Conservation (phyloP, 371 early-diverging fungal genomes). For the Basidiobolus heterosporus region DNA sequence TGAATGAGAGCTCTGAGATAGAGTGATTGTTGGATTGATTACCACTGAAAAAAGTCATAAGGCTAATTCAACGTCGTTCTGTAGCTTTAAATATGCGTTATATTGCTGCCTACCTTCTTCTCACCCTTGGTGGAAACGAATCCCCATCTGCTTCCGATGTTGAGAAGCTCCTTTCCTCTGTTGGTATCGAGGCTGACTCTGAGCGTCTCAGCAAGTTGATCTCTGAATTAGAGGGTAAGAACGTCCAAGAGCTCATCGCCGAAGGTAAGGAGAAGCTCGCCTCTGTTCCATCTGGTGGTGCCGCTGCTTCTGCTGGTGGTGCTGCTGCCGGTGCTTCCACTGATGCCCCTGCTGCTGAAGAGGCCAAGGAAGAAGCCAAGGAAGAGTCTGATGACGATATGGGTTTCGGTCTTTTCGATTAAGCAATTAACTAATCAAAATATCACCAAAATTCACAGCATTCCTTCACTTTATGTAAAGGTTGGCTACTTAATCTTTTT, state of each 20-base stretch:
- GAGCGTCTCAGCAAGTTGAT: conserved; percentile 64
- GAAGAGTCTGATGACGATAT: conserved; percentile 36
- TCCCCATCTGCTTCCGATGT: conserved; percentile 67
- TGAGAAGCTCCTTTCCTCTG: conserved; percentile 72
- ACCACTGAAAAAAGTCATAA: no score
- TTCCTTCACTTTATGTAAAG: no score
- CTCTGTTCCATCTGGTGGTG: conserved; percentile 74
- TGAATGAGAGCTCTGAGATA: no score
- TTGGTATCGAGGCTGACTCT: conserved; percentile 80
- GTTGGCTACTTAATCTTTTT: no score
- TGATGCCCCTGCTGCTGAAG: conserved; percentile 13
- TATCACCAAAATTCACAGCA: no score
- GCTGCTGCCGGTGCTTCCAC: conserved; percentile 24
- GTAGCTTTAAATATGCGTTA: conserved; percentile 56
- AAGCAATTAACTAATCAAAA: conserved; percentile 10
- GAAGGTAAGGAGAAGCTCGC: conserved; percentile 85
- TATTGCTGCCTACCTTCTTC: conserved; percentile 93
- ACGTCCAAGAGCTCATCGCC: conserved; percentile 57
- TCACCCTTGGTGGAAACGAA: conserved; percentile 76
- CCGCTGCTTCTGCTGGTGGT: conserved; percentile 39
- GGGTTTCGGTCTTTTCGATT: conserved; percentile 39
- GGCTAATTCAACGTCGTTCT: no score
- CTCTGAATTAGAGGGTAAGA: conserved; percentile 73
- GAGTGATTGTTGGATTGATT: no score
- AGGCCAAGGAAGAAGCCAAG: conserved; percentile 27